Percentiles rank a stretch among this genome's conserved stretches.
phyloP scores from a whole-genome alignment of 768 basidiomycete species.

The Boletus pseudopeckii region DNA sequence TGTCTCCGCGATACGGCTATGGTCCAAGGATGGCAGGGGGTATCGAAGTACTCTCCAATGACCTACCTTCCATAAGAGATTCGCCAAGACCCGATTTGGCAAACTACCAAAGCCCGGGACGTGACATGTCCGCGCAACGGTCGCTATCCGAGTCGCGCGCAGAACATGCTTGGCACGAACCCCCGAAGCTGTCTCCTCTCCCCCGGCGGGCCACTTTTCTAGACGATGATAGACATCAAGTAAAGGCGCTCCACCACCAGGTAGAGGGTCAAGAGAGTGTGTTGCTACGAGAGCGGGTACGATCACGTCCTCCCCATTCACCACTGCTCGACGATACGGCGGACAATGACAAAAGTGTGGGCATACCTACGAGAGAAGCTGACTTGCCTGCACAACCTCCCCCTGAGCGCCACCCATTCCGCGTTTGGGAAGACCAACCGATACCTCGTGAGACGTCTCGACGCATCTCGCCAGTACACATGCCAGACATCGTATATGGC shows the following conservation, averaged over 20 bases:
- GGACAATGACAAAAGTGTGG: background rate
- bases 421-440: constrained; percentile 27
- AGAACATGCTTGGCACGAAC: constrained; percentile 13
- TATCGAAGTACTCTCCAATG: constrained; percentile 19
- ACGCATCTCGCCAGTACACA: constrained; percentile 12
- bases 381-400: background rate
- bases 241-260: background rate
- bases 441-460: constrained; percentile 7
- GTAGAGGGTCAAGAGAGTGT: constrained; percentile 4
- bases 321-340: background rate
- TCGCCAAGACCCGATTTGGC: constrained; percentile 10
- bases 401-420: constrained; percentile 21
- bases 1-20: constrained; percentile 19
- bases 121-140: constrained; percentile 15
- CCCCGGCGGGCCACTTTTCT: background rate
- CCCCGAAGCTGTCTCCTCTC: constrained; percentile 11
- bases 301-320: constrained; percentile 1
- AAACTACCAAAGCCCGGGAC: constrained; percentile 13
- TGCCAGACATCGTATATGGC: background rate
- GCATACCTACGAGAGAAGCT: background rate
- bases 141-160: constrained; percentile 6
- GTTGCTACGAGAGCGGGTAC: constrained; percentile 2
- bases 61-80: constrained; percentile 11
- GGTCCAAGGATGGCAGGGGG: constrained; percentile 31
- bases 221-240: constrained; percentile 7